These are phyloP conservation scores for Diversispora eburnea DNA, from an alignment of 192 early-diverging fungal genomes.

Conservation along the genomic window DNA sequence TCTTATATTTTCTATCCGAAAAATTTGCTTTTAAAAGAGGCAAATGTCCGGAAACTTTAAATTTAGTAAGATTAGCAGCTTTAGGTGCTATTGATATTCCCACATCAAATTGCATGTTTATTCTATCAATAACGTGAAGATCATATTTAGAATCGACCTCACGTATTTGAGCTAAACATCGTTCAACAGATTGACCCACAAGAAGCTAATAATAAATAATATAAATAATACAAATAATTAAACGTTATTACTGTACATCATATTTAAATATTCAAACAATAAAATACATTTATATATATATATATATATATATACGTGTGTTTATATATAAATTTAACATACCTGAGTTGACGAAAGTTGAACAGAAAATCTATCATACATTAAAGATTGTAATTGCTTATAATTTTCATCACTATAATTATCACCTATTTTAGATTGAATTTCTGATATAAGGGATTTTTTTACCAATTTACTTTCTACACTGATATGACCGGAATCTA, in stretches of 20 bases:
- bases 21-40: conserved; percentile 85
- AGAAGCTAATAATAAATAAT: conserved; percentile 46
- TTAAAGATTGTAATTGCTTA: conserved; percentile 65
- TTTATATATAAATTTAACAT: neutral
- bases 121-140: conserved; percentile 83
- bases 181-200: conserved; percentile 69
- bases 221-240: conserved; percentile 23
- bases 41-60: conserved; percentile 75
- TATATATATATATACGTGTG: no score
- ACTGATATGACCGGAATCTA: conserved; percentile 91
- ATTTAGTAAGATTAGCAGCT: conserved; percentile 66
- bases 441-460: conserved; percentile 58
- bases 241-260: neutral
- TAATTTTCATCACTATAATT: conserved; percentile 63
- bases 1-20: conserved; percentile 91
- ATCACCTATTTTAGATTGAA: conserved; percentile 65
- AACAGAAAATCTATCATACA: conserved; percentile 91
- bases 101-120: conserved; percentile 77
- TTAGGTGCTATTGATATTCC: conserved; percentile 84
- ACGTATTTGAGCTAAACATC: conserved; percentile 66
- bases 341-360: conserved; percentile 78
- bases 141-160: conserved; percentile 50
- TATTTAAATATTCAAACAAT: neutral
- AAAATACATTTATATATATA: neutral
- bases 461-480: conserved; percentile 82